Evolutionary conservation across 176 grass and related monocot species (phyloP).

Genomic region (Avena sativa): DNA sequence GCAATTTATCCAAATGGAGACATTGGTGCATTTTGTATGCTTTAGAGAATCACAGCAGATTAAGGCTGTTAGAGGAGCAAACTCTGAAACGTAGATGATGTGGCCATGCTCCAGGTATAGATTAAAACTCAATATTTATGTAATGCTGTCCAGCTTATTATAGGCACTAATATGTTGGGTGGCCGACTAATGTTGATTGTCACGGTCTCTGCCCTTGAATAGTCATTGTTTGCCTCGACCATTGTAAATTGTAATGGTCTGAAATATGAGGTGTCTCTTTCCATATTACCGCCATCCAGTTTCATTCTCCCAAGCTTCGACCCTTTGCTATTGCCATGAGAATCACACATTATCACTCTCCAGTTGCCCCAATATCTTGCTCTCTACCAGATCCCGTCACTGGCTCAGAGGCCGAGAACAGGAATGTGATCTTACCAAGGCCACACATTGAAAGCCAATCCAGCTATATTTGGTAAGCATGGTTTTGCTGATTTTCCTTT

Average conservation of each 20-base stretch:
- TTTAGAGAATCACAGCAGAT: slow-evolving; percentile 93
- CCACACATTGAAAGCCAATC: background rate
- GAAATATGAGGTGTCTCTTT: background rate
- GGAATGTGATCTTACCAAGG: background rate
- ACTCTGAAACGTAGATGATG: slow-evolving; percentile 57
- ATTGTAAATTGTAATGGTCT: slow-evolving; percentile 30
- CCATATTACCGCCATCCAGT: background rate
- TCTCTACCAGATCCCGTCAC: background rate
- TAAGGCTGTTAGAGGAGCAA: slow-evolving; percentile 69
- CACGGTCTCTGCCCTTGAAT: background rate
- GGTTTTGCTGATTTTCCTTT: background rate
- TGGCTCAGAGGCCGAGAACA: background rate
- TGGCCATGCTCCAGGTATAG: slow-evolving; percentile 45
- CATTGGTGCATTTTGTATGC: slow-evolving; percentile 97
- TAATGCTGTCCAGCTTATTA: slow-evolving; percentile 3
- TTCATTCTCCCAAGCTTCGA: background rate
- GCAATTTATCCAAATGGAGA: slow-evolving; percentile 97
- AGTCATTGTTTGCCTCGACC: background rate
- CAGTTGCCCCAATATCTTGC: background rate
- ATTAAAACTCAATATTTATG: slow-evolving; percentile 26
- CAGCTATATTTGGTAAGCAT: background rate
- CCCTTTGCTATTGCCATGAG: slow-evolving; percentile 8
- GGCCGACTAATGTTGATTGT: background rate
- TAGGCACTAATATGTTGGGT: background rate
- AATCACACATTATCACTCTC: slow-evolving; percentile 6